Base-by-base conservation (phyloP, 148 eudicot species). In the Camellia sinensis region DNA sequence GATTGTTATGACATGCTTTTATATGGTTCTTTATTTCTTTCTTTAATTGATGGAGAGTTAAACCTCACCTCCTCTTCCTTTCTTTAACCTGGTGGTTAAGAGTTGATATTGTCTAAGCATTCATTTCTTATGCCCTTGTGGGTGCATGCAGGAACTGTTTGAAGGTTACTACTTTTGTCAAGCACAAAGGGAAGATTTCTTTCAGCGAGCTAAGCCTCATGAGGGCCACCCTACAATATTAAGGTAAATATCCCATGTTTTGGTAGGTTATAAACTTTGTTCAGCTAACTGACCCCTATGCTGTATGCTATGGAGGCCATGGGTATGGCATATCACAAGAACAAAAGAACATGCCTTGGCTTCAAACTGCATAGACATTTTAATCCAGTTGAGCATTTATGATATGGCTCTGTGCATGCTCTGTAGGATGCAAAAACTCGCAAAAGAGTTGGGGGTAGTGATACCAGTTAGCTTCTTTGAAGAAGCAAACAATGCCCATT, bases 141-240 rank as follows among this genome's bases (percentile, higher is more conserved):
- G 41, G 65, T 22, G 77, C 37, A 12, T 83, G 50, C 84, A 97
- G 99, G 99, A 97, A 84, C 87, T 94, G 72, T 97, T 97, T 82
- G 99, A 97, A 88, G 97, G 99, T 76, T 90, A 92, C 79, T 97
- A 97, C 87, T 97, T 97, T 77, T 97, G 99, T 86, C 99, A 97
- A 94, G 99, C 99, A 67, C 99, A 94, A 78, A 88, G 89, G 81
- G 98, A 92, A 84, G 99, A 92, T 57, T 92, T 86, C 85, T 88
- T 97, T 85, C 91, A 85, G 76, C 84, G 95, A 74, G 98, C 98
- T 78, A 91, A 92, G 67, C 93, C 99, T 50, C 91, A 91, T 82
- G 91, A 92, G 84, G 97, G 81, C 76, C 95, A 97, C 80, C 98
- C 98, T 2, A 94, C 97, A 57, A 92, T 97, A 73, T 61, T 84